Base-by-base conservation (phyloP, 176 grass and related monocot species). In the Lolium rigidum region DNA sequence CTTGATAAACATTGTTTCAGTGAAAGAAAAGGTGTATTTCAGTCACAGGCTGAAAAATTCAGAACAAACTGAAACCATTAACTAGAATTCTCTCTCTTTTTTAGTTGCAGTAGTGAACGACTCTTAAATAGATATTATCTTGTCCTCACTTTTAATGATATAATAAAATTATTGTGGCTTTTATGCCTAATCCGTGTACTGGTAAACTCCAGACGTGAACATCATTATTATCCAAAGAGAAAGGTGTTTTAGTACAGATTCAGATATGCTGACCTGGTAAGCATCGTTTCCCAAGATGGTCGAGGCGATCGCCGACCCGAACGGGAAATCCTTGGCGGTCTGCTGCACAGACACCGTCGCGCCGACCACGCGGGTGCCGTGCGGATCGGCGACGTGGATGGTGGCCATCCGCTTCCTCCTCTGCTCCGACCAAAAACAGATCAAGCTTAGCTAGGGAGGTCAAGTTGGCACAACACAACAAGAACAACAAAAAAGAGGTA, bases 231-330 rank as follows among this genome's bases (percentile, higher is more conserved):
- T 35, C 31, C 31, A 35, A 35, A 35, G 31, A 35, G 31, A n/a
- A n/a, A n/a, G n/a, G n/a, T n/a, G n/a, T n/a, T n/a, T n/a, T n/a
- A n/a, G n/a, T n/a, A n/a, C n/a, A 48, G 46, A 48, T 48, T 48
- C 46, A 48, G 46, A 48, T 9, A 48, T 48, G 46, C 46, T 10
- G 46, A 48, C 46, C 46, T 56, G 97, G 38, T 96, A 99, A 17
- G 90, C 83, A 46, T 90, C 64, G 88, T 94, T 96, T 18, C 90
- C 90, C 60, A 99, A 77, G 79, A 99, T 96, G 70, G 94, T 95
- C 64, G 89, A 83, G 8, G 97, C 94, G 76, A 99, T 99, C 62
- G 97, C 94, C 39, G 97, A 92, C 1, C 97, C 97, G 35, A 99
- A 84, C 61, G 94, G 94, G 82, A 99, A 99, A 14, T 99, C 97